Evolutionary conservation across 805 yeast genomes (phyloP).

Genomic region (Saturnispora quitensis): DNA sequence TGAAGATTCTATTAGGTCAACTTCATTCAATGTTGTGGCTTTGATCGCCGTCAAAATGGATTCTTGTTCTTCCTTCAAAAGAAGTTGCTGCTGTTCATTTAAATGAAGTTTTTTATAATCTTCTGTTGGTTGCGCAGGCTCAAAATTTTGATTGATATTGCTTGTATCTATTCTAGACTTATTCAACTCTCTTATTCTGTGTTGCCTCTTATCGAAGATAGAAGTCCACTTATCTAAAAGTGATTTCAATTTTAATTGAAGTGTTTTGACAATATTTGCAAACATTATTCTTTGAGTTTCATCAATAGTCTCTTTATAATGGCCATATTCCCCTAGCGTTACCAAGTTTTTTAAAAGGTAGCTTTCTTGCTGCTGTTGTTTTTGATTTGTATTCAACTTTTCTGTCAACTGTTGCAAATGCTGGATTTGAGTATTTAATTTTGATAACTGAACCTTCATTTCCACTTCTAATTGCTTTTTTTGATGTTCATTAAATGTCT

Average conservation of each 20-base stretch:
- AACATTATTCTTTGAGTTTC: slow-evolving; percentile 36
- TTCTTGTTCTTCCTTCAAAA: slow-evolving; percentile 50
- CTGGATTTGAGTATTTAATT: slow-evolving; percentile 16
- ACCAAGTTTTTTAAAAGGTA: slow-evolving; percentile 20
- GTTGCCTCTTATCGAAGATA: slow-evolving; percentile 41
- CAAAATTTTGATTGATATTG: slow-evolving; percentile 13
- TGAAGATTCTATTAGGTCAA: slow-evolving; percentile 49
- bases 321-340: slow-evolving; percentile 31
- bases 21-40: slow-evolving; percentile 50
- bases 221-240: slow-evolving; percentile 37
- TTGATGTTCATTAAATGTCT: slow-evolving; percentile 18
- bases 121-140: slow-evolving; percentile 15
- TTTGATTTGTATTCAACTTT: not conserved
- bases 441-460: slow-evolving; percentile 19
- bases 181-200: slow-evolving; percentile 32
- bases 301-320: slow-evolving; percentile 28
- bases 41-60: slow-evolving; percentile 44
- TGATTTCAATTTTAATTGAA: slow-evolving; percentile 35
- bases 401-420: slow-evolving; percentile 8
- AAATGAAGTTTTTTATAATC: slow-evolving; percentile 28
- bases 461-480: slow-evolving; percentile 23
- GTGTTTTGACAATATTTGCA: slow-evolving; percentile 38
- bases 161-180: slow-evolving; percentile 23
- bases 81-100: slow-evolving; percentile 46
- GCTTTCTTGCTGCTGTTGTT: not conserved